Evolutionary conservation across 306 rosid species (phyloP).

Genomic region (Castanopsis chinensis): DNA sequence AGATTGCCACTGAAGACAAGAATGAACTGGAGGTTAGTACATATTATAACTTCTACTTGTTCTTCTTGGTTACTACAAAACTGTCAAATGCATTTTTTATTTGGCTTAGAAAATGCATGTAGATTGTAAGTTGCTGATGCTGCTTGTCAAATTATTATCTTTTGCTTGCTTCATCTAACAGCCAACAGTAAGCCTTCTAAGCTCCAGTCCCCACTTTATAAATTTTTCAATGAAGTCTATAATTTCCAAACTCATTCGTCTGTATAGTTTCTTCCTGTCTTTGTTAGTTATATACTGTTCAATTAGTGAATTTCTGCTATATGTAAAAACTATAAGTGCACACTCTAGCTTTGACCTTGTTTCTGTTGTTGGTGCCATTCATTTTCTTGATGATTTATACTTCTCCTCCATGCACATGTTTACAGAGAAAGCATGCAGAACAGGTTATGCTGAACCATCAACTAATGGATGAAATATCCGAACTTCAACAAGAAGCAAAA

Average conservation of each 20-base stretch:
- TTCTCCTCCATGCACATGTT: constrained; percentile 13
- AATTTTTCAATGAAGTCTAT: neutral
- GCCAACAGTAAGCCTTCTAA: neutral
- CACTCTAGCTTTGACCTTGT: neutral
- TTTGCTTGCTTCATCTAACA: neutral
- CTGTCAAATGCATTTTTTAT: constrained; percentile 1
- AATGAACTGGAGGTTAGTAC: constrained; percentile 71
- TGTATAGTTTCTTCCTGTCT: neutral
- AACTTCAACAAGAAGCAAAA: constrained; percentile 58
- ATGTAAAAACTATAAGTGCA: neutral
- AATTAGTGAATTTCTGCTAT: neutral
- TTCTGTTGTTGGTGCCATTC: neutral
- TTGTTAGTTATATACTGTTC: neutral
- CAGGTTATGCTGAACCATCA: constrained; percentile 42
- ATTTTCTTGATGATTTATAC: neutral
- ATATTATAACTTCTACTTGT: neutral
- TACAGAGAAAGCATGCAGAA: constrained; percentile 64
- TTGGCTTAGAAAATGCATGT: neutral
- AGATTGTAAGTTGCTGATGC: neutral
- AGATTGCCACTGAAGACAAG: constrained; percentile 60
- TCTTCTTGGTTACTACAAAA: constrained; percentile 10
- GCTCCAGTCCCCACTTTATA: neutral
- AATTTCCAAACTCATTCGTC: neutral
- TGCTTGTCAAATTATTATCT: constrained; percentile 4
- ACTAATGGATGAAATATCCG: constrained; percentile 35